phyloP scores from a whole-genome alignment of 2,329 filamentous ascomycete species.

The Geosmithia morbida region DNA sequence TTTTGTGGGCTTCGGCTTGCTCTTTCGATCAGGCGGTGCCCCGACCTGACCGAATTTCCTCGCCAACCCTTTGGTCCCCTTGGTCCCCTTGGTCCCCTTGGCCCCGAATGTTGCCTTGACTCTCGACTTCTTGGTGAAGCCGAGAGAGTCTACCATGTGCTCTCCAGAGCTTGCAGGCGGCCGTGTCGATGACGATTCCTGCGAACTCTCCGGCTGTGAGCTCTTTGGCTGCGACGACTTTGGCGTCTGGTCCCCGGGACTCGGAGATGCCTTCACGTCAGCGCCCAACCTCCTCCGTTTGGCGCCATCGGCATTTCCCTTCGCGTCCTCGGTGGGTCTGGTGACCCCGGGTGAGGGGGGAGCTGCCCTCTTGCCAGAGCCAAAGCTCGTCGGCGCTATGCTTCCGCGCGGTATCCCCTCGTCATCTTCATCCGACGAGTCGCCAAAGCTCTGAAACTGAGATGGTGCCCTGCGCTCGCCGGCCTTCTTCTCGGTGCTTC shows the following conservation, averaged over 20 bases:
- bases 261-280: not conserved
- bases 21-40: not conserved
- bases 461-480: not conserved
- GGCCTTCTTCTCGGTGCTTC: not conserved
- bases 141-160: not conserved
- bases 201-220: not conserved
- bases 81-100: not conserved
- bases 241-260: not conserved
- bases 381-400: not conserved
- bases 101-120: not conserved
- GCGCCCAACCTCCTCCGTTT: constrained; percentile 1
- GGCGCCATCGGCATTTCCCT: not conserved
- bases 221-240: no score
- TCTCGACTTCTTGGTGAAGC: not conserved
- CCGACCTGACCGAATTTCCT: not conserved
- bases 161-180: not conserved
- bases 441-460: not conserved
- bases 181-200: not conserved
- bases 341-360: no score
- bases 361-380: not conserved
- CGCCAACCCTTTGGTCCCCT: not conserved
- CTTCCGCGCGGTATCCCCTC: not conserved
- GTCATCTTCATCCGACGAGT: not conserved
- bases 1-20: not conserved
- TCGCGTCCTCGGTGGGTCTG: not conserved